phyloP scores from a whole-genome alignment of 2,329 filamentous ascomycete genomes.

The Verticillium zaregamsianum region DNA sequence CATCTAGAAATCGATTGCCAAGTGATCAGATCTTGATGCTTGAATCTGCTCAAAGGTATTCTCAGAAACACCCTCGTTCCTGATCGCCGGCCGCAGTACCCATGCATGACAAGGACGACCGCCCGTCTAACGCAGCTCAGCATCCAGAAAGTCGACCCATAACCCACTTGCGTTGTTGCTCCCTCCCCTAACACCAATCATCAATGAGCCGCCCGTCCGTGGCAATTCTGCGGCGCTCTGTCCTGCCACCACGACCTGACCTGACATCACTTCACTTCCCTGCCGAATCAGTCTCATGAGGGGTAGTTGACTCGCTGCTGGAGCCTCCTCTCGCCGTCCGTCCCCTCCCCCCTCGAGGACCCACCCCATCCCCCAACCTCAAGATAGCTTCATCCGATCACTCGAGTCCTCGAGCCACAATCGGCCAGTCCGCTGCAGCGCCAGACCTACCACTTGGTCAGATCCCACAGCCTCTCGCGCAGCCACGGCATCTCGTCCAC shows the following conservation, averaged over 20 bases:
- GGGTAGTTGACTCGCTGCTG: background rate
- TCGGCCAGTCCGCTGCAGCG: background rate
- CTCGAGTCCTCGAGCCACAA: background rate
- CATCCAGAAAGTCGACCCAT: background rate
- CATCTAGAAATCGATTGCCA: too few relatives aligned
- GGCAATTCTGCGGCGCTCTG: background rate
- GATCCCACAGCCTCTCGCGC: background rate
- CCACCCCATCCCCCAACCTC: background rate
- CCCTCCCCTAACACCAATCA: background rate
- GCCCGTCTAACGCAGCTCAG: background rate
- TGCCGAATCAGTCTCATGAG: background rate
- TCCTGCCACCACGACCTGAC: background rate
- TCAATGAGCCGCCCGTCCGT: background rate
- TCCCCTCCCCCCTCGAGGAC: background rate
- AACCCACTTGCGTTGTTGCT: background rate
- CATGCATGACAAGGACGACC: too few relatives aligned
- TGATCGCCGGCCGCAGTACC: background rate
- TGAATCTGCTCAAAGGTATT: background rate
- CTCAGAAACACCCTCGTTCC: background rate
- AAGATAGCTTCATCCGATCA: background rate
- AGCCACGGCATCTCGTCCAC: background rate
- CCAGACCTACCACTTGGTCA: background rate
- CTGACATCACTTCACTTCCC: background rate
- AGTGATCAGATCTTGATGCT: too few relatives aligned
- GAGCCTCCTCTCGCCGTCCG: background rate